A percentile compares a stretch with the other conserved stretches of the same genome.
Conservation (phyloP, 2,329 filamentous ascomycete genomes). For the Monilinia vaccinii-corymbosi region DNA sequence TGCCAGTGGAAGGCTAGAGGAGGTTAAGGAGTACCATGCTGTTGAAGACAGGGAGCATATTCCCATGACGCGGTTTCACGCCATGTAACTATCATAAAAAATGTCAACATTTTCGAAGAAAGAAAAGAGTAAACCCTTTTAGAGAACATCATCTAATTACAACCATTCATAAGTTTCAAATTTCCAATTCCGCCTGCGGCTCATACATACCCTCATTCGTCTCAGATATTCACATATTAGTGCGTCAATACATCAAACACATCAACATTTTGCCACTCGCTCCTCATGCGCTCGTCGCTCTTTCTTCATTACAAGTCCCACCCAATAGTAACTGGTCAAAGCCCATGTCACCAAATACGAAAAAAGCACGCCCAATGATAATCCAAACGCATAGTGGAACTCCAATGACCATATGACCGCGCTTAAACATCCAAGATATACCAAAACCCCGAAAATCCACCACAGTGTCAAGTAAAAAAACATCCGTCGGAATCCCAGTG, state of each 20-base stretch:
- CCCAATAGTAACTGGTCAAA: slow-evolving; percentile 12
- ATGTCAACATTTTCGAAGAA: not conserved
- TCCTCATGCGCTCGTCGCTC: slow-evolving; percentile 11
- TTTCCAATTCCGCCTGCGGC: not conserved
- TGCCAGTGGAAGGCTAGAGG: not conserved
- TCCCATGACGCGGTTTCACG: not conserved
- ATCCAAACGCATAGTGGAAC: slow-evolving; percentile 21
- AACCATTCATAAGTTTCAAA: not conserved
- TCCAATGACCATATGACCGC: slow-evolving; percentile 20
- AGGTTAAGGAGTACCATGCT: not conserved
- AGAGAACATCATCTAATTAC: not conserved
- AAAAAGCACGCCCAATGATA: slow-evolving; percentile 16
- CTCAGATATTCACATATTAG: not conserved
- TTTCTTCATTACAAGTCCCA: slow-evolving; percentile 14
- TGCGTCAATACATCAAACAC: not conserved
- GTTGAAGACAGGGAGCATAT: not conserved
- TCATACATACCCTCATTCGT: not conserved
- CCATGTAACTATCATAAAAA: not conserved
- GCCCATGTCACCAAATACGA: slow-evolving; percentile 19
- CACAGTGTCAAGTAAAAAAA: slow-evolving; percentile 17
- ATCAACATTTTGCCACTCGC: not conserved
- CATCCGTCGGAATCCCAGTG: slow-evolving; percentile 15
- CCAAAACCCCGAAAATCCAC: slow-evolving; percentile 17
- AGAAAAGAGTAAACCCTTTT: not conserved
- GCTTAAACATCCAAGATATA: slow-evolving; percentile 17